Conservation (phyloP, 352 stramenopile genomes). For the Aphanomyces stellatus region DNA sequence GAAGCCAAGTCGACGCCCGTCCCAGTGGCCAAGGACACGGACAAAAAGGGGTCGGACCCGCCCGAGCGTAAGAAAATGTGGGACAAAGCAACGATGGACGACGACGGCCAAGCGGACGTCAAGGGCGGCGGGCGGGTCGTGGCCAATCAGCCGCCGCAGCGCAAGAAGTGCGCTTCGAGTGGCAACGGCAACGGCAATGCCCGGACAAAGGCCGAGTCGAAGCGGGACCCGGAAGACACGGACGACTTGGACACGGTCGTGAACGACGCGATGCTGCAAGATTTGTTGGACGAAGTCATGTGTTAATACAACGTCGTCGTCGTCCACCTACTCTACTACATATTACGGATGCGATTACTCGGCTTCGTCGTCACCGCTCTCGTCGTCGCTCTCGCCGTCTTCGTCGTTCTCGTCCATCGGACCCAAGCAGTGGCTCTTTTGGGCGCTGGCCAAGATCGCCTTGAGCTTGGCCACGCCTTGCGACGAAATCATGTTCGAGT, state of each 20-base stretch:
- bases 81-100: slow-evolving; percentile 31
- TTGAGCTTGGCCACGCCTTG: slow-evolving; percentile 43
- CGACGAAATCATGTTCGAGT: slow-evolving; percentile 70
- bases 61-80: slow-evolving; percentile 23
- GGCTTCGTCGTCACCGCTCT: slow-evolving; percentile 20
- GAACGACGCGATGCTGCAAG: slow-evolving; percentile 47
- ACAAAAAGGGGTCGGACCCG: background rate
- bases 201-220: background rate
- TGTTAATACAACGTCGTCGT: background rate
- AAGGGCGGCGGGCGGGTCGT: background rate
- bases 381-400: slow-evolving; percentile 42
- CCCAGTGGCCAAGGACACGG: background rate
- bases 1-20: background rate
- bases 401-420: slow-evolving; percentile 79
- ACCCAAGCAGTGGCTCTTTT: slow-evolving; percentile 47
- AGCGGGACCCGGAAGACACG: slow-evolving; percentile 1
- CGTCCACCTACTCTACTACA: too few relatives aligned
- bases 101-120: slow-evolving; percentile 19
- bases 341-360: too few relatives aligned
- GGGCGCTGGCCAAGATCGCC: slow-evolving; percentile 31
- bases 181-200: background rate
- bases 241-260: slow-evolving; percentile 18
- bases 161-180: background rate
- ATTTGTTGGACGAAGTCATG: slow-evolving; percentile 51
- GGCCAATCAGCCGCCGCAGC: slow-evolving; percentile 6